phyloP scores from a whole-genome alignment of 2,329 filamentous ascomycete genomes.

The Hypoxylon sp. region DNA sequence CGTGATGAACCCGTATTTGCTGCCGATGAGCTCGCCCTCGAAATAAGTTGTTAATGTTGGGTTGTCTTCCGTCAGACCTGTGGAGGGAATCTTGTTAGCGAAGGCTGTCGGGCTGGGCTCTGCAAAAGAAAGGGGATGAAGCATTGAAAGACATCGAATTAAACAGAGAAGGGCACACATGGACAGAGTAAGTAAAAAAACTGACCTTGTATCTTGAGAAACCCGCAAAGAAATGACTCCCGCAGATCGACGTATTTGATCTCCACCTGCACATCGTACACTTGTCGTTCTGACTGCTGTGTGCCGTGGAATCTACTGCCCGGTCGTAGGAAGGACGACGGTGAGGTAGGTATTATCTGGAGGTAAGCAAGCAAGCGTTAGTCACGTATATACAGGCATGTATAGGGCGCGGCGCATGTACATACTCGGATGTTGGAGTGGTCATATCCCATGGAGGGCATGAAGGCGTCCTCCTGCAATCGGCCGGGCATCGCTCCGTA shows the following conservation, averaged over 20 bases:
- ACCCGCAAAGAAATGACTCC: slow-evolving; percentile 95
- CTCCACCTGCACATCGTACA: slow-evolving; percentile 96
- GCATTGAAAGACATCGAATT: slow-evolving; percentile 6
- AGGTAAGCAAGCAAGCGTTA: slow-evolving; percentile 17
- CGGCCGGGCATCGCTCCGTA: slow-evolving; percentile 36
- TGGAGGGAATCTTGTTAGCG: slow-evolving; percentile 4
- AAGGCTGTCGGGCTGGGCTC: neutral
- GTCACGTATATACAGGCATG: neutral
- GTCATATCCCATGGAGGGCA: slow-evolving; percentile 65
- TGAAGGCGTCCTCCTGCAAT: slow-evolving; percentile 44
- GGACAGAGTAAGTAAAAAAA: slow-evolving; percentile 24
- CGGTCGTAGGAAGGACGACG: slow-evolving; percentile 87
- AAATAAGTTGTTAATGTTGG: slow-evolving; percentile 99
- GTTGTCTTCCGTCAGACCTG: slow-evolving; percentile 94
- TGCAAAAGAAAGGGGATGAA: neutral
- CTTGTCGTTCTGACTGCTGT: slow-evolving; percentile 91
- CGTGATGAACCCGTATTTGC: slow-evolving; percentile 94
- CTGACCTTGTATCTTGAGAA: slow-evolving; percentile 92
- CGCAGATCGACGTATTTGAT: slow-evolving; percentile 96
- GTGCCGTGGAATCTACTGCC: slow-evolving; percentile 92
- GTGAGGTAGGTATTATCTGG: slow-evolving; percentile 81
- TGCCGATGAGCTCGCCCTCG: slow-evolving; percentile 96
- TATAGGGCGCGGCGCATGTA: slow-evolving; percentile 27
- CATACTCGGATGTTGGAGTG: slow-evolving; percentile 70
- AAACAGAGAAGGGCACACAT: neutral